A percentile compares a stretch with the other conserved stretches of the same genome.
Evolutionary conservation across 208 protist species (phyloP).

Genomic region (Wallacemonas sp.): DNA sequence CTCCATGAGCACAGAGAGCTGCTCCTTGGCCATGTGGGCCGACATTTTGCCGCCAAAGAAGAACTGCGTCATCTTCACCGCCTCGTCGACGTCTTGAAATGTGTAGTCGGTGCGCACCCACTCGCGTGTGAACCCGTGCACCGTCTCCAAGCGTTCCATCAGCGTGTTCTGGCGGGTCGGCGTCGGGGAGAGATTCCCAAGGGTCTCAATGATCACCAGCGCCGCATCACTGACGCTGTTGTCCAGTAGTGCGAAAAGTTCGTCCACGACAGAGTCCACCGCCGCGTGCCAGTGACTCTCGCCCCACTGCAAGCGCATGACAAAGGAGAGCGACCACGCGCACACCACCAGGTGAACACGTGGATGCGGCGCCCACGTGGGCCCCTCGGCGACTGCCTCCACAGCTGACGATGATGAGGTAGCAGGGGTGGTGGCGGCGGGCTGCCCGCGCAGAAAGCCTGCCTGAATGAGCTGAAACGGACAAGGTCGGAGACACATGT

Average conservation of each 20-base stretch:
- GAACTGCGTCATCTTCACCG: conserved; percentile 60
- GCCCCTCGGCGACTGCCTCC: conserved; percentile 11
- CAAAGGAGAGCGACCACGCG: conserved; percentile 85
- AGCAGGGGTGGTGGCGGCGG: too few relatives aligned
- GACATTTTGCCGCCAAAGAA: conserved; percentile 71
- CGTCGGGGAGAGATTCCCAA: conserved; percentile 50
- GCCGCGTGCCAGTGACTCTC: conserved; percentile 58
- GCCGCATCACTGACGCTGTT: conserved; percentile 33
- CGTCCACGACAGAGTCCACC: conserved; percentile 42
- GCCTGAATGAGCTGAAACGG: conserved; percentile 48
- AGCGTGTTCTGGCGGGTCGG: conserved; percentile 73
- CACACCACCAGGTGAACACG: conserved; percentile 57
- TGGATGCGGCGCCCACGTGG: conserved; percentile 24
- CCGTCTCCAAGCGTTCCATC: conserved; percentile 48
- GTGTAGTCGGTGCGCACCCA: conserved; percentile 86
- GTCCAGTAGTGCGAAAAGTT: conserved; percentile 34
- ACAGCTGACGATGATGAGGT: too few relatives aligned
- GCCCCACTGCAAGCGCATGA: conserved; percentile 79
- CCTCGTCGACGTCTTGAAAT: conserved; percentile 51
- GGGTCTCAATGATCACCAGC: conserved; percentile 78
- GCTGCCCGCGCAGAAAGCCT: conserved; percentile 32
- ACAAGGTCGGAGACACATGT: conserved; percentile 45
- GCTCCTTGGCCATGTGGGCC: conserved; percentile 4
- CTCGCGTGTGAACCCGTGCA: conserved; percentile 47
- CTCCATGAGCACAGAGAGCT: conserved; percentile 49